Evolutionary conservation across 2,329 filamentous ascomycete species (phyloP), one percentile per base, ranked within the genome.

Genomic region (Leptographium lundbergii): DNA sequence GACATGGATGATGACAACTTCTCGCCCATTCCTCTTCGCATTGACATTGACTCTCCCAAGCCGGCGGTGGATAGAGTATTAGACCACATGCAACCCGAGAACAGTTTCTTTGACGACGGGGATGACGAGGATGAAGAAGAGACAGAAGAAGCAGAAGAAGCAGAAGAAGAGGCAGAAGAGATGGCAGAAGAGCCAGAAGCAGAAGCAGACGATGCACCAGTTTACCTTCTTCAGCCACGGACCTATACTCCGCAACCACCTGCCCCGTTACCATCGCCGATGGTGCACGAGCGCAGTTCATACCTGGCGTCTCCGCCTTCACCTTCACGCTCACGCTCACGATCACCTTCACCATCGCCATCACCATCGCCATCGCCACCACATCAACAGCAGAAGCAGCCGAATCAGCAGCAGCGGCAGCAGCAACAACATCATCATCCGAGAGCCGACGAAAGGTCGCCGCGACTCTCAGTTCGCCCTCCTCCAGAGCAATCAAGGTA

Each of bases 171-270:
- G 27, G 27, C 27, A 7, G 27, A 29, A 29, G 27, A n/a, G n/a
- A n/a, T n/a, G n/a, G n/a, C n/a, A n/a, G n/a, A n/a, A n/a, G n/a
- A n/a, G n/a, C n/a, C 27, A 24, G 22, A 24, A 9, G 25, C 34
- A 17, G 9, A 22, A 6, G 34, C 11, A 14, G 27, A 45, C 3
- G 34, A 48, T 22, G 29, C 34, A 9, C 69, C 73, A 0, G 65
- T 82, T 1, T 82, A 75, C 60, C 72, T 84, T 25, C 70, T 84
- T 5, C 80, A 84, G 62, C 81, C 81, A 14, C 73, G 75, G 39
- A 82, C 79, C 0, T 84, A 84, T 63, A 82, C 79, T 0, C 81
- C 81, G 0, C 72, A 75, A 56, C 75, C 74, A 4, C 73, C 76
- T 0, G 71, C 74, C 13, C 77, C 78, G 3, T 65, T 75, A 25